Base-by-base conservation (phyloP, 352 stramenopile genomes). In the Pythium oligandrum region DNA sequence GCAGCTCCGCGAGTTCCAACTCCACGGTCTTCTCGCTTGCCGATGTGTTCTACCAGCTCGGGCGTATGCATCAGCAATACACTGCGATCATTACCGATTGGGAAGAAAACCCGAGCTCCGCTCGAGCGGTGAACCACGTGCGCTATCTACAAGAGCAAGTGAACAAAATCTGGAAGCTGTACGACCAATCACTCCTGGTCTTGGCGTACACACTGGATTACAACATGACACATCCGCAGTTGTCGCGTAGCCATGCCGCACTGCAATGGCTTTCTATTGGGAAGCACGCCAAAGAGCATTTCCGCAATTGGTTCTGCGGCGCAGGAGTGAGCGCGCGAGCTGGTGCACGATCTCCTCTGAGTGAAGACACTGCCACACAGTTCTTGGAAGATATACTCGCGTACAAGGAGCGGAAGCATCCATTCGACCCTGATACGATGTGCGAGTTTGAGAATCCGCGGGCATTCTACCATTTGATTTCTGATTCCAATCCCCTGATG, bases 1-100 rank as follows among this genome's bases (percentile, higher is more conserved):
- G 48, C 58, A 64, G 47, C 58, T 36, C 40, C 31, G 38, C 12
- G 39, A 11, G 4, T 31, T 33, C 5, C 3, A 44, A 6, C 59
- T 8, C 30, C 9, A 44, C 48, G 42, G 62, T 71, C 10, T 88
- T 88, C 52, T 79, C 72, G 12, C 40, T 91, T 10, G 82, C 78
- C 1, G 72, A 89, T 34, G 71, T 87, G 26, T 78, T 89, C 39
- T 91, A 91, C 45, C 80, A 89, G 47, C 74, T 89, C n/a, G 80
- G 80, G 1, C 70, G 80, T 53, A 89, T 91, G 75, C 70, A 87
- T 32, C 80, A 91, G 57, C 80, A 88, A 35, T 91, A 88, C 57
- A 68, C 61, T 8, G 55, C 53, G 40, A 91, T 91, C 40, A 61
- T 88, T 17, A 71, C 75, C 35, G 80, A 91, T 40, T 86, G 78